Conservation (phyloP, 2,329 filamentous ascomycete species). For the Aureobasidium sp. region DNA sequence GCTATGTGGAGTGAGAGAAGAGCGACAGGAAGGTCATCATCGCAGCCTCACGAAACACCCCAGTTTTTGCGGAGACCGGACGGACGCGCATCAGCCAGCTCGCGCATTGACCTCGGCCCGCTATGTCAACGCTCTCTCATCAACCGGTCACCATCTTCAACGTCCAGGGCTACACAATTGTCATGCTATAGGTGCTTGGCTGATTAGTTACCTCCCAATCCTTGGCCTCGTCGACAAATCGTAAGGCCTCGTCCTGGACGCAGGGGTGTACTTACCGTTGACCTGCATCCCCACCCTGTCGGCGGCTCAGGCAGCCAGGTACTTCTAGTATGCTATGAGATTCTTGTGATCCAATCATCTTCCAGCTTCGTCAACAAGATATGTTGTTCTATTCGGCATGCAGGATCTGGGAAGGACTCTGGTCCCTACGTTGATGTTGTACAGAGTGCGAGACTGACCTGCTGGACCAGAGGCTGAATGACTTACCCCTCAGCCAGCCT, state of each 20-base stretch:
- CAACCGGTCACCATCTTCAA: not conserved
- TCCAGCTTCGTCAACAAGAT: not conserved
- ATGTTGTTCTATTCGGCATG: not conserved
- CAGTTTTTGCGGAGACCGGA: not conserved
- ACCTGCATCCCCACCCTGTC: not conserved
- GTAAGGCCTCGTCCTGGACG: not conserved
- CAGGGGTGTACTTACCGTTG: not conserved
- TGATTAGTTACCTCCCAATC: not conserved
- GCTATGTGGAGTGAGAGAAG: not conserved
- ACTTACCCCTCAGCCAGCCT: not conserved
- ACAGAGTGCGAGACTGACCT: not conserved
- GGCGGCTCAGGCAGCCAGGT: not conserved
- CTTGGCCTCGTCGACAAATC: not conserved
- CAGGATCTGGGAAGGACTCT: not conserved
- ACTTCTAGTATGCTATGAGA: not conserved
- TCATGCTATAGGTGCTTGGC: not conserved
- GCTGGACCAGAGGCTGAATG: not conserved
- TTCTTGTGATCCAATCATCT: not conserved
- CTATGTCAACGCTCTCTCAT: not conserved
- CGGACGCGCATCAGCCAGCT: not conserved
- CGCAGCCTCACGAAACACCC: not conserved
- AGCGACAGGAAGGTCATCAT: not conserved
- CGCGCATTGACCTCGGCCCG: constrained; percentile 6
- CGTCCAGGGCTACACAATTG: not conserved
- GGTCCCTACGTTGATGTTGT: not conserved